Evolutionary conservation across 202 grass and related monocot species (phyloP).

Genomic region (Zoysia matrella): DNA sequence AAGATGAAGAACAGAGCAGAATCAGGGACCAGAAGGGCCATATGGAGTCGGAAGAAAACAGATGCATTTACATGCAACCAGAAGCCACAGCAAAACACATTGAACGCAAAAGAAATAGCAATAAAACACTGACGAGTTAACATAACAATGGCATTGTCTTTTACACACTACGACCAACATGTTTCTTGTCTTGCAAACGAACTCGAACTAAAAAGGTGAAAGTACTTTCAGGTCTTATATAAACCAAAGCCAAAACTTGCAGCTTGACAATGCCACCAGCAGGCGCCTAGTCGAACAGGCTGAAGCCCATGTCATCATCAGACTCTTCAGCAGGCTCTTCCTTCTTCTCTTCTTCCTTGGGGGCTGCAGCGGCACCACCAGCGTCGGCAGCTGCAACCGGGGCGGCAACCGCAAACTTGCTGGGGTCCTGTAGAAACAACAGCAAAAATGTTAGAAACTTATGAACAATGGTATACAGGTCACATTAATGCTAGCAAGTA

Average conservation of each 20-base stretch:
- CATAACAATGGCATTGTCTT: conserved; percentile 5
- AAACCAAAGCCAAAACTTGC: conserved; percentile 42
- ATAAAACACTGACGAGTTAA: neutral
- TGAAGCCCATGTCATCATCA: conserved; percentile 72
- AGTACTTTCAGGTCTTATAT: neutral
- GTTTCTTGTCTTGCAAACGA: conserved; percentile 11
- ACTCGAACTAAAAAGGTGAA: conserved; percentile 8
- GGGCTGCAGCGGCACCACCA: conserved; percentile 32
- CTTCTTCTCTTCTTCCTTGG: conserved; percentile 73
- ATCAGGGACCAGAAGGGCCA: too few species aligned
- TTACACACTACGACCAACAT: conserved; percentile 15
- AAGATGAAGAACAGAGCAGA: too few species aligned
- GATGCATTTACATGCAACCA: too few species aligned
- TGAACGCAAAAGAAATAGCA: too few species aligned
- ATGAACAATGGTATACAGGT: too few species aligned
- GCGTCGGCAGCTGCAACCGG: conserved; percentile 44
- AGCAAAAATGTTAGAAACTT: too few species aligned
- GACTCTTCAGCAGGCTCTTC: conserved; percentile 71
- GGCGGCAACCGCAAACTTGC: conserved; percentile 68
- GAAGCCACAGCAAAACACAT: too few species aligned
- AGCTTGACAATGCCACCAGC: neutral
- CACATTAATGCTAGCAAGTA: neutral
- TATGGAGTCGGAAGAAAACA: too few species aligned
- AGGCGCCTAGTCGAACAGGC: conserved; percentile 64
- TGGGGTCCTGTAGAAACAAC: conserved; percentile 55